phyloP scores from a whole-genome alignment of 129 eudicot species.

The Rutidosis leptorrhynchoides region DNA sequence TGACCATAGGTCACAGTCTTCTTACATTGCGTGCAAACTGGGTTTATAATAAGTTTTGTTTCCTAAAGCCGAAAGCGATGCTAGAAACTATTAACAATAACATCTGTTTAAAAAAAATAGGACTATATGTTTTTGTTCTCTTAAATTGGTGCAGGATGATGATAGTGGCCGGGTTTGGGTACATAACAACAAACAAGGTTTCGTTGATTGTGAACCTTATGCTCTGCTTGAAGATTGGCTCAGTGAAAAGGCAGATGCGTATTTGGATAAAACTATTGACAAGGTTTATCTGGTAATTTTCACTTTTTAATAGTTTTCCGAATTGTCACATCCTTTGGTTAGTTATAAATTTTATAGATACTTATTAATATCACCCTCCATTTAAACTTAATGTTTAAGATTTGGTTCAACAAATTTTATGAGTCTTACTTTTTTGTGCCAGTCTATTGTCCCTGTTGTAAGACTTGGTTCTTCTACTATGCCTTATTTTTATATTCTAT shows the following conservation, averaged over 20 bases:
- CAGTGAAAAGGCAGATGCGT: slow-evolving; percentile 48
- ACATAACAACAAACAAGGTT: slow-evolving; percentile 72
- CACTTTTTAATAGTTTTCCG: too few species aligned
- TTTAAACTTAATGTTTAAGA: not conserved
- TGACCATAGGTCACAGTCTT: too few species aligned
- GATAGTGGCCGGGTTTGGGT: slow-evolving; percentile 62
- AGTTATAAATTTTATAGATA: not conserved
- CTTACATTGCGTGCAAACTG: too few species aligned
- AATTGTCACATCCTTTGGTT: not conserved
- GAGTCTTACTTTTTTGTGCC: not conserved
- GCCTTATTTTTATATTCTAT: not conserved
- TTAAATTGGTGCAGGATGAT: slow-evolving; percentile 60
- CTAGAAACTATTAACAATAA: too few species aligned
- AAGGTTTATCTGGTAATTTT: slow-evolving; percentile 51
- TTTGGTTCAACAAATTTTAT: not conserved
- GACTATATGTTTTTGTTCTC: too few species aligned
- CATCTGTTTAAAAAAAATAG: too few species aligned
- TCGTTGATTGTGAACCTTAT: slow-evolving; percentile 72
- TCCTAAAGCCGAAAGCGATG: too few species aligned
- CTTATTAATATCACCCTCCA: not conserved
- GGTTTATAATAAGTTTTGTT: too few species aligned
- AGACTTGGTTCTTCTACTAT: not conserved
- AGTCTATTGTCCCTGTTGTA: not conserved
- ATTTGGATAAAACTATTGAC: slow-evolving; percentile 57
- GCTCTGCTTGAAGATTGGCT: slow-evolving; percentile 66